Conservation (phyloP, 2,329 filamentous ascomycete genomes). For the Alternaria sp. region DNA sequence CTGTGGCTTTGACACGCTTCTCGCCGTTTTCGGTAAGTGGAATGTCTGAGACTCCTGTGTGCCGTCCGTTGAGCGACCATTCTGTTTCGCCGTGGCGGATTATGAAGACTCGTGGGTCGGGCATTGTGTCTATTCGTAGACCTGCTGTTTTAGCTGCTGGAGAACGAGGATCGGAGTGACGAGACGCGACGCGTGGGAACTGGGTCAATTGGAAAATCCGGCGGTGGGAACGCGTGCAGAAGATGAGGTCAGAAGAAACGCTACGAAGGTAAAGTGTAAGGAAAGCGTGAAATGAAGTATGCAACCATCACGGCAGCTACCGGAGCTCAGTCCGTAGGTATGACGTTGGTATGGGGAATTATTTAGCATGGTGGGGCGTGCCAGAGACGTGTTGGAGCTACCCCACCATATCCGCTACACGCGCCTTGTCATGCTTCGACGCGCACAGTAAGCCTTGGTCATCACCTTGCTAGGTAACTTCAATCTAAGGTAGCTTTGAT, state of each 20-base stretch:
- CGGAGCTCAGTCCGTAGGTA: slow-evolving; percentile 9
- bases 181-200: not conserved
- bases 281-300: not conserved
- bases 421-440: slow-evolving; percentile 8
- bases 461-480: slow-evolving; percentile 12
- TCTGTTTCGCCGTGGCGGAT: slow-evolving; percentile 90
- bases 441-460: slow-evolving; percentile 22
- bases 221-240: not conserved
- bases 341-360: slow-evolving; percentile 15
- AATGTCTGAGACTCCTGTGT: slow-evolving; percentile 87
- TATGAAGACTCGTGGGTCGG: slow-evolving; percentile 59
- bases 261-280: not conserved
- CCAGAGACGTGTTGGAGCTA: slow-evolving; percentile 9
- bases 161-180: not conserved
- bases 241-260: not conserved
- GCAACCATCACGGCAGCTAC: slow-evolving; percentile 2
- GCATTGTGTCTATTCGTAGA: slow-evolving; percentile 33
- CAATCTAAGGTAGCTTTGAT: not conserved
- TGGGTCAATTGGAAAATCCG: not conserved
- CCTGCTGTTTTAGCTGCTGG: not conserved
- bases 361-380: slow-evolving; percentile 28
- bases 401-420: slow-evolving; percentile 4
- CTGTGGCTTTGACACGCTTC: slow-evolving; percentile 65
- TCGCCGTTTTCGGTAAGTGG: slow-evolving; percentile 79
- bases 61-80: slow-evolving; percentile 81